Evolutionary conservation across 179 eudicot genomes (phyloP).

Genomic region (Nepenthes alata): DNA sequence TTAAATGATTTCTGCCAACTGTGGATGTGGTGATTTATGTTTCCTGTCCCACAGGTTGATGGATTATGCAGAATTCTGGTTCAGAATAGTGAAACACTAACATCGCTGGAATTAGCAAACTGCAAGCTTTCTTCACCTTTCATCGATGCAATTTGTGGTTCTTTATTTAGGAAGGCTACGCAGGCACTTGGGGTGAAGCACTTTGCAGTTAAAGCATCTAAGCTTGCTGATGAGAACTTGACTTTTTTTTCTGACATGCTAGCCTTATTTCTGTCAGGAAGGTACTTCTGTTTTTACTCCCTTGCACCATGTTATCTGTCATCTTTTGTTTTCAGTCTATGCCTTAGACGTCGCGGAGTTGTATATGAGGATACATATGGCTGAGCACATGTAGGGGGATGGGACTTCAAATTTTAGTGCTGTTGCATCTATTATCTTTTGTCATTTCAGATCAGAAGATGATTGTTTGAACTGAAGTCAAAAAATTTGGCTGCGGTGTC

Average conservation of each 20-base stretch:
- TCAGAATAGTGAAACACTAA: slow-evolving; percentile 51
- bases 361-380: not conserved
- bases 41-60: slow-evolving; percentile 34
- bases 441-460: too few species aligned
- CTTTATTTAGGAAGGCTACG: slow-evolving; percentile 27
- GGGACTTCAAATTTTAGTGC: not conserved
- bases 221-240: slow-evolving; percentile 31
- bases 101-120: slow-evolving; percentile 47
- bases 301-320: not conserved
- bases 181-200: slow-evolving; percentile 40
- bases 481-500: not conserved
- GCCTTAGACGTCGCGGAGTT: not conserved
- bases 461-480: not conserved
- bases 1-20: not conserved
- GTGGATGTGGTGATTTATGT: not conserved
- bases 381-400: too few species aligned
- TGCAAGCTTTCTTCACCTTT: slow-evolving; percentile 57
- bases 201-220: slow-evolving; percentile 64
- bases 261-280: slow-evolving; percentile 42
- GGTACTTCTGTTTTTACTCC: slow-evolving; percentile 24
- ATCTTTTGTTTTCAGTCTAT: not conserved
- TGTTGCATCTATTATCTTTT: not conserved
- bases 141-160: slow-evolving; percentile 47
- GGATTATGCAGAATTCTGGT: slow-evolving; percentile 61
- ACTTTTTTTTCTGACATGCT: slow-evolving; percentile 38